Base-by-base conservation (phyloP, 805 yeast species). In the Starmerella lactis-condensi region DNA sequence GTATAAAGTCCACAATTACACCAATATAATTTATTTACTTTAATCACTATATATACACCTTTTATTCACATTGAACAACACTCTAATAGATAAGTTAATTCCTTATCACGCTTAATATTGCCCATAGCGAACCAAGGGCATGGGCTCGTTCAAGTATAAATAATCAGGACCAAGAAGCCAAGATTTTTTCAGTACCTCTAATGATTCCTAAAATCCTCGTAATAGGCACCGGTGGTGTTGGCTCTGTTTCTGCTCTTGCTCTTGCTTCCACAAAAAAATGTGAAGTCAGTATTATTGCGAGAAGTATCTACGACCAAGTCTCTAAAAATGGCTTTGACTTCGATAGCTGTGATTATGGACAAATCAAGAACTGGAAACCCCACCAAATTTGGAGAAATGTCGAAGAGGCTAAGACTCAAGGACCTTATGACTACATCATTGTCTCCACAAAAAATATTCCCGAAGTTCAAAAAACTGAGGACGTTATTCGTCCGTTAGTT, bases 181-280 rank as follows among this genome's bases (percentile, higher is more conserved):
- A n/a, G n/a, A n/a, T n/a, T n/a, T n/a, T n/a, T n/a, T n/a, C n/a
- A n/a, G n/a, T n/a, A n/a, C n/a, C n/a, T n/a, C n/a, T 7, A n/a
- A 30, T 30, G 32, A 5, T 16, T 37, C 41, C 51, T 17, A 57
- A 58, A 31, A 69, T 72, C 12, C 57, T 78, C 9, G 56, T 78
- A 8, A 64, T 78, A 24, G 93, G 93, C 8, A 65, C 79, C 26
- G 93, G 93, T 11, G 93, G 92, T 23, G 89, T 79, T 8, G 93
- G 93, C 22, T 64, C 79, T 12, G 66, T 79, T 21, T 72, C 75
- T 2, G 78, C 91, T 0, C 62, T 72, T 30, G 67, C 76, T 0
- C 57, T 79, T 20, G 61, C 58, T 41, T 48, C 51, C 24, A 57
- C 62, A 26, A 67, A 63, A 0, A 51, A 57, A 26, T 60, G 68